These are phyloP conservation scores for Kalmusia sp. DNA, from an alignment of 2,329 filamentous ascomycete genomes.

Conservation along the genomic window DNA sequence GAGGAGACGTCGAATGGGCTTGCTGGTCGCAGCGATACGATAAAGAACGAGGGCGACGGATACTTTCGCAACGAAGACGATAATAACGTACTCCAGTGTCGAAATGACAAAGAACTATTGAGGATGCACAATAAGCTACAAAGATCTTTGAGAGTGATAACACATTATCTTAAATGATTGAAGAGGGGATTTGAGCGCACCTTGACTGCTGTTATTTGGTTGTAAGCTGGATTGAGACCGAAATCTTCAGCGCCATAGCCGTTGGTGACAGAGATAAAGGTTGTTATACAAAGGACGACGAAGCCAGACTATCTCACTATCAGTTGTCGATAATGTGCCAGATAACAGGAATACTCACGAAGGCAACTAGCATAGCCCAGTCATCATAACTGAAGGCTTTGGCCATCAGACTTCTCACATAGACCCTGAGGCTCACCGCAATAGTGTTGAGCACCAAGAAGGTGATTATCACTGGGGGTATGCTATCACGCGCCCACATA, in stretches of 20 bases:
- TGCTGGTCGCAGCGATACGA: conserved; percentile 9
- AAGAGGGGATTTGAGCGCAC: not conserved
- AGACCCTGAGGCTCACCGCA: conserved; percentile 7
- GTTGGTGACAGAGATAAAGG: conserved; percentile 2
- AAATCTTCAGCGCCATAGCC: conserved; percentile 9
- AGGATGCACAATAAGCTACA: not conserved
- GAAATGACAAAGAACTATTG: conserved; percentile 9
- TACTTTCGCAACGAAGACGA: conserved; percentile 9
- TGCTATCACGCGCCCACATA: conserved; percentile 10
- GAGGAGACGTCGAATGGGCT: conserved; percentile 5
- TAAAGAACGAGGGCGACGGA: conserved; percentile 10
- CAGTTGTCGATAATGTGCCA: not conserved
- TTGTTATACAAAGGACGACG: conserved; percentile 7
- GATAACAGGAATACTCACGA: not conserved
- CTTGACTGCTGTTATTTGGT: conserved; percentile 6
- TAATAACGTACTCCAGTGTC: conserved; percentile 10
- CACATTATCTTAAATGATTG: not conserved
- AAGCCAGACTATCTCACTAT: conserved; percentile 9
- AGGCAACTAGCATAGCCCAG: conserved; percentile 10
- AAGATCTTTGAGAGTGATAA: no score
- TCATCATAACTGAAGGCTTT: conserved; percentile 14
- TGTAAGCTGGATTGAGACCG: conserved; percentile 1
- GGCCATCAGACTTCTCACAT: not conserved
- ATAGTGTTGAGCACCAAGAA: conserved; percentile 10
- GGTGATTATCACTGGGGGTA: conserved; percentile 9